Evolutionary conservation across 768 basidiomycete genomes (phyloP).

Genomic region (Pleurotus giganteus): DNA sequence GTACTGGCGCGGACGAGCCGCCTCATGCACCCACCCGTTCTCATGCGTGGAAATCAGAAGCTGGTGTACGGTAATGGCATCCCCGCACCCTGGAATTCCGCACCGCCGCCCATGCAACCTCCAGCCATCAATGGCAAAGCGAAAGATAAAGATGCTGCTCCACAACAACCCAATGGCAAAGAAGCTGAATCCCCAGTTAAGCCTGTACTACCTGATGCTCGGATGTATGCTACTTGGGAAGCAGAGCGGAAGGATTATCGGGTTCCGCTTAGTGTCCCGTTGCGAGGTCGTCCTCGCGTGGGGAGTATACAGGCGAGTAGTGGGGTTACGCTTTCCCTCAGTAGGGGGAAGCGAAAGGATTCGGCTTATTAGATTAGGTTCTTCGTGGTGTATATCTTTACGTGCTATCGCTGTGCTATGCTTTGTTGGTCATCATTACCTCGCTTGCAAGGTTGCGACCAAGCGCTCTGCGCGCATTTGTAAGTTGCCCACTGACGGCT

Average conservation of each 20-base stretch:
- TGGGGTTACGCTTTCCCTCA: conserved; percentile 12
- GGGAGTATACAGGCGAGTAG: conserved; percentile 26
- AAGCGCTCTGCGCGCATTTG: no score
- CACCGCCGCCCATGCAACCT: conserved; percentile 22
- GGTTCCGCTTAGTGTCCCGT: conserved; percentile 26
- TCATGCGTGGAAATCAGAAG: conserved; percentile 49
- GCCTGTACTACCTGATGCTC: conserved; percentile 47
- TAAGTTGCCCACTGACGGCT: no score
- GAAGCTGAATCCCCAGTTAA: conserved; percentile 26
- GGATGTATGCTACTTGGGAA: conserved; percentile 57
- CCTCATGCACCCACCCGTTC: conserved; percentile 62
- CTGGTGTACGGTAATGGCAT: conserved; percentile 47
- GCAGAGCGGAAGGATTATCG: conserved; percentile 50
- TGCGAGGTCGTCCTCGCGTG: conserved; percentile 28
- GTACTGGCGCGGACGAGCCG: conserved; percentile 60
- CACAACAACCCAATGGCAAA: conserved; percentile 27
- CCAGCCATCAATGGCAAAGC: neutral
- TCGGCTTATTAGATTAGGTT: neutral
- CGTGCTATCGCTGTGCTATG: neutral
- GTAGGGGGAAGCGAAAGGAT: conserved; percentile 4
- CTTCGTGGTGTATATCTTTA: neutral
- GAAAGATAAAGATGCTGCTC: conserved; percentile 21
- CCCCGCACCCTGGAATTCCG: conserved; percentile 53
- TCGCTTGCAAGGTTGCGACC: no score
- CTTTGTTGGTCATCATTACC: no score